These are phyloP conservation scores for Lavandula angustifolia DNA, from an alignment of 257 asterid species.

Conservation along the genomic window DNA sequence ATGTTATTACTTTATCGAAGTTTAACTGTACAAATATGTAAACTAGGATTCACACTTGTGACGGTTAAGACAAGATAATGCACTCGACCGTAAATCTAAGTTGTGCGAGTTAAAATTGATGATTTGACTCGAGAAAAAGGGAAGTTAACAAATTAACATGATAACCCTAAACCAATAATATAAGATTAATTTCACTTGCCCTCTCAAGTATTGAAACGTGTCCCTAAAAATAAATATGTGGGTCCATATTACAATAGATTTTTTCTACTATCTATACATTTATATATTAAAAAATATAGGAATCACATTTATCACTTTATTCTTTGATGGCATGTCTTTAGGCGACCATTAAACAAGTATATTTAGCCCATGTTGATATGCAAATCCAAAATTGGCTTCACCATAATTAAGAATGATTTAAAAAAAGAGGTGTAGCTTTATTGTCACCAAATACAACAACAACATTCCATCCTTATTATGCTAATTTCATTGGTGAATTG, in stretches of 20 bases:
- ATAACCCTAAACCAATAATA: not conserved
- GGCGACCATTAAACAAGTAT: constrained; percentile 31
- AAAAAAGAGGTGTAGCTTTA: constrained; percentile 18
- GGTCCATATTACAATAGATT: constrained; percentile 14
- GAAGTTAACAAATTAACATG: too few relatives aligned
- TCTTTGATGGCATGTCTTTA: constrained; percentile 32
- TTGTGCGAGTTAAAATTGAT: too few relatives aligned
- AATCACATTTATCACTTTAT: constrained; percentile 4
- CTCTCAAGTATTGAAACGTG: constrained; percentile 24
- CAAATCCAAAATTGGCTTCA: constrained; percentile 42
- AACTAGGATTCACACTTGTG: too few relatives aligned
- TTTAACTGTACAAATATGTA: too few relatives aligned
- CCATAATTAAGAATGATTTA: not conserved
- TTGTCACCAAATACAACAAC: constrained; percentile 21
- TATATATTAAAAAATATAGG: not conserved
- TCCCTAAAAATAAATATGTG: constrained; percentile 22
- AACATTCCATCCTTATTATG: constrained; percentile 26
- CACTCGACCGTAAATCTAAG: too few relatives aligned
- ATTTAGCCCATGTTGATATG: constrained; percentile 48
- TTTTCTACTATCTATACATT: not conserved
- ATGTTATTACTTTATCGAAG: too few relatives aligned
- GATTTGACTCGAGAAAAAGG: too few relatives aligned
- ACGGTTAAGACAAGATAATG: too few relatives aligned
- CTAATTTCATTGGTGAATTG: constrained; percentile 20
- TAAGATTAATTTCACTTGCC: not conserved